phyloP scores from a whole-genome alignment of 2,329 filamentous ascomycete genomes.

The Rachicladosporium sp. region DNA sequence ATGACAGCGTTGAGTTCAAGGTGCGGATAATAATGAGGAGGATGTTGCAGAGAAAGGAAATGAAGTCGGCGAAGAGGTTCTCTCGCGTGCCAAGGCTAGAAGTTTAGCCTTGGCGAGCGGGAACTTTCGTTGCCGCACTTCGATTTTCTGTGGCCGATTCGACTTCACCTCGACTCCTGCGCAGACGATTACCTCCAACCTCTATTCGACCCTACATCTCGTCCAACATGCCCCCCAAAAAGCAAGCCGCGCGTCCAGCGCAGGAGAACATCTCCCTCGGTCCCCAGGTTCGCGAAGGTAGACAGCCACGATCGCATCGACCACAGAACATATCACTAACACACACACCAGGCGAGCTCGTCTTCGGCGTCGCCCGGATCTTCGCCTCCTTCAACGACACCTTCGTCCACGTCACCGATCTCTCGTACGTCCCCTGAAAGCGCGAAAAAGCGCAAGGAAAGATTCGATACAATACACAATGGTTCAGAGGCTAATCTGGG shows the following conservation, averaged over 20 bases:
- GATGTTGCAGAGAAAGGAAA: too few species aligned
- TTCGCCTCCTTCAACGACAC: slow-evolving; percentile 64
- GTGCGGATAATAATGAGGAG: too few species aligned
- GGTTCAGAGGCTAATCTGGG: slow-evolving; percentile 50
- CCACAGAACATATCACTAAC: slow-evolving; percentile 58
- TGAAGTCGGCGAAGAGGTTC: too few species aligned
- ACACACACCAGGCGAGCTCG: slow-evolving; percentile 63
- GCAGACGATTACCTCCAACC: too few species aligned
- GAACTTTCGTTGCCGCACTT: too few species aligned
- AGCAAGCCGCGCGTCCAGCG: slow-evolving; percentile 63
- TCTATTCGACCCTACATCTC: slow-evolving; percentile 31
- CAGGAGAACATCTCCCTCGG: slow-evolving; percentile 98
- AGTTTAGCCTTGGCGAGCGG: too few species aligned
- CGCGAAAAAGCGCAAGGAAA: slow-evolving; percentile 6
- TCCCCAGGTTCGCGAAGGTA: slow-evolving; percentile 91
- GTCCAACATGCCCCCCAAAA: slow-evolving; percentile 81
- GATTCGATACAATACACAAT: slow-evolving; percentile 13
- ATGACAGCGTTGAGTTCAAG: too few species aligned
- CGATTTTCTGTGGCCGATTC: too few species aligned
- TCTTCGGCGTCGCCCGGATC: slow-evolving; percentile 96
- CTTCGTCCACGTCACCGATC: slow-evolving; percentile 96
- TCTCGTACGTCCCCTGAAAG: slow-evolving; percentile 36
- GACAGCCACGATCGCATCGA: slow-evolving; percentile 78
- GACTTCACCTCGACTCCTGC: too few species aligned
- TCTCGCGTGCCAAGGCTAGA: too few species aligned